Evolutionary conservation across 257 asterid genomes (phyloP).

Genomic region (Cinchona pubescens): DNA sequence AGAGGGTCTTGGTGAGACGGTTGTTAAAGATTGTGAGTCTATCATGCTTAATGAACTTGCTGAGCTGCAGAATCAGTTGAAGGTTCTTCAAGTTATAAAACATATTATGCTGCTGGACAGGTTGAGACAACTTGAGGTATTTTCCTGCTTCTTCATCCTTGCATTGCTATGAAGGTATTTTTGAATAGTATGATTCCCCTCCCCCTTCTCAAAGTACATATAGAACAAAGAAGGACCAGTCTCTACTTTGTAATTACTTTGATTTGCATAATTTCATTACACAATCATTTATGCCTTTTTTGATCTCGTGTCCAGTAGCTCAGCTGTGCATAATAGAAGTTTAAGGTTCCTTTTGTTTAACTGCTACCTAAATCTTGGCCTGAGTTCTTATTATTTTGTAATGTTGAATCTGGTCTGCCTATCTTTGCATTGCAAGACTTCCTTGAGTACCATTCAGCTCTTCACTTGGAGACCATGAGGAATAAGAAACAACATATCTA

Average conservation of each 20-base stretch:
- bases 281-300: background rate
- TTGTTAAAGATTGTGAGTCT: constrained; percentile 80
- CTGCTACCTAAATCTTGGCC: background rate
- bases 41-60: constrained; percentile 70
- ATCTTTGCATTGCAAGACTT: background rate
- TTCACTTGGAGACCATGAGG: background rate
- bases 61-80: constrained; percentile 79
- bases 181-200: too few relatives aligned
- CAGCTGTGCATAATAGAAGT: background rate
- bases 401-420: background rate
- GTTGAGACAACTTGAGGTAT: constrained; percentile 88
- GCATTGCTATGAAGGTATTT: background rate
- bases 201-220: background rate
- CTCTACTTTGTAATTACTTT: background rate
- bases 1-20: constrained; percentile 69
- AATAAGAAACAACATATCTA: background rate
- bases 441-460: background rate
- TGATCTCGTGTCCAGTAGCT: background rate
- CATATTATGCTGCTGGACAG: constrained; percentile 86
- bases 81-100: constrained; percentile 76
- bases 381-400: background rate
- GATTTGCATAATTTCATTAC: background rate
- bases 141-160: background rate
- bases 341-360: background rate
- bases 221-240: background rate